A percentile compares a stretch with the other conserved stretches of the same genome.
These are phyloP conservation scores for Corniculantispora saksenae DNA, from an alignment of 2,329 filamentous ascomycete species.

Conservation along the genomic window DNA sequence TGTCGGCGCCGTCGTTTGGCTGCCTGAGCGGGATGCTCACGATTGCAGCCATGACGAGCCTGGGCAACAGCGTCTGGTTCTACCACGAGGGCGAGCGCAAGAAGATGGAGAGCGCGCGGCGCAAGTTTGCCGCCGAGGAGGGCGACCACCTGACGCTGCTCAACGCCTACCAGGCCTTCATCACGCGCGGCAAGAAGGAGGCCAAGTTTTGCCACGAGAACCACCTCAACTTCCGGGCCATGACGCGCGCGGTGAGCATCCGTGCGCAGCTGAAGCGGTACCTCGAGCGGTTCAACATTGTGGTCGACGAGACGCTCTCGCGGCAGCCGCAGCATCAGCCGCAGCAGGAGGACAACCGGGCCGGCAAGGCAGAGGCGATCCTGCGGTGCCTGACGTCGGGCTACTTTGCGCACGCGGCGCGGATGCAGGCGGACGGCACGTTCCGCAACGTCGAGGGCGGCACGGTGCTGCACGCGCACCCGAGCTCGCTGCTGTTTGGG, in stretches of 20 bases:
- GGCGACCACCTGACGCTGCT: conserved; percentile 91
- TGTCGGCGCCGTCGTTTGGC: conserved; percentile 71
- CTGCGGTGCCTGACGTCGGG: conserved; percentile 82
- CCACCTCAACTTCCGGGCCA: conserved; percentile 80
- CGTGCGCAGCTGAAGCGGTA: conserved; percentile 83
- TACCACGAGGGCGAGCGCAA: conserved; percentile 77
- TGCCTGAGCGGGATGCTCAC: conserved; percentile 85
- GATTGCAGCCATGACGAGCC: conserved; percentile 90
- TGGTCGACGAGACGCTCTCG: conserved; percentile 62
- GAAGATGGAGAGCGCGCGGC: conserved; percentile 69
- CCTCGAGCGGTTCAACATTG: conserved; percentile 80
- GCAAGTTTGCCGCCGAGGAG: conserved; percentile 87
- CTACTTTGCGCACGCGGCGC: conserved; percentile 90
- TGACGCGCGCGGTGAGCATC: conserved; percentile 82
- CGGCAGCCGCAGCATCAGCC: conserved; percentile 32
- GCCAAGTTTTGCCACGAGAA: conserved; percentile 85
- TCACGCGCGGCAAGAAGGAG: conserved; percentile 80
- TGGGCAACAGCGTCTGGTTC: conserved; percentile 83
- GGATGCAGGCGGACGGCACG: conserved; percentile 90
- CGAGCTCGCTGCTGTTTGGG: conserved; percentile 92
- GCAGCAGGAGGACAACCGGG: neutral
- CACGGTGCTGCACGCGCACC: conserved; percentile 81
- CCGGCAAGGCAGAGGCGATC: conserved; percentile 66
- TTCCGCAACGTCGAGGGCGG: conserved; percentile 84
- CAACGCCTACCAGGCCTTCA: conserved; percentile 90